A percentile compares a stretch with the other conserved stretches of the same genome.
Conservation (phyloP, 805 yeast genomes). For the Teunomyces funiuensis region DNA sequence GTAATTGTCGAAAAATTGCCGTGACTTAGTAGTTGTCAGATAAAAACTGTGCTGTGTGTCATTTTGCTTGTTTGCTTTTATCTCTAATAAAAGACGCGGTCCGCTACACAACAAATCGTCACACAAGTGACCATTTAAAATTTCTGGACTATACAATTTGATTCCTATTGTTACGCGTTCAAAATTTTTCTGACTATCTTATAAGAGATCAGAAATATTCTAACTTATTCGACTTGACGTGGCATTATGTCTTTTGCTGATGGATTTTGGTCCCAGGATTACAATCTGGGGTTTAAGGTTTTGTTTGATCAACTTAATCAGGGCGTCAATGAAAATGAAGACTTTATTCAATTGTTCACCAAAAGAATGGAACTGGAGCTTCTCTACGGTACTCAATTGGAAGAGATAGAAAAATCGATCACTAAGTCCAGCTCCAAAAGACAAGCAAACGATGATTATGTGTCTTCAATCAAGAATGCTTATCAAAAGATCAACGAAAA, state of each 20-base stretch:
- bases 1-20: neutral
- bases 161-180: neutral
- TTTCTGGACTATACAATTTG: neutral
- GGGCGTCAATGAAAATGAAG: slow-evolving; percentile 71
- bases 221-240: neutral
- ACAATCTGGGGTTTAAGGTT: slow-evolving; percentile 50
- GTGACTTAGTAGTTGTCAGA: neutral
- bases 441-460: slow-evolving; percentile 51
- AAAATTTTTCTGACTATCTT: neutral
- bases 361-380: slow-evolving; percentile 73
- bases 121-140: neutral
- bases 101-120: neutral
- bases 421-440: slow-evolving; percentile 44
- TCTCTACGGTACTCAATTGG: slow-evolving; percentile 58
- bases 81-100: neutral
- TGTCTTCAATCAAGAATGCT: slow-evolving; percentile 63
- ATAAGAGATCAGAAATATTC: neutral
- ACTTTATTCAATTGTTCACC: slow-evolving; percentile 62
- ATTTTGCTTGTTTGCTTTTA: neutral
- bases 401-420: slow-evolving; percentile 39
- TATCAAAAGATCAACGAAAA: slow-evolving; percentile 56
- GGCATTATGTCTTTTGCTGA: slow-evolving; percentile 61
- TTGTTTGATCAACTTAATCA: slow-evolving; percentile 54
- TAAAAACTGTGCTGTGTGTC: neutral
- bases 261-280: slow-evolving; percentile 75